Evolutionary conservation across 495 filamentous ascomycete genomes (phyloP).

Genomic region (Amniculicola lignicola): DNA sequence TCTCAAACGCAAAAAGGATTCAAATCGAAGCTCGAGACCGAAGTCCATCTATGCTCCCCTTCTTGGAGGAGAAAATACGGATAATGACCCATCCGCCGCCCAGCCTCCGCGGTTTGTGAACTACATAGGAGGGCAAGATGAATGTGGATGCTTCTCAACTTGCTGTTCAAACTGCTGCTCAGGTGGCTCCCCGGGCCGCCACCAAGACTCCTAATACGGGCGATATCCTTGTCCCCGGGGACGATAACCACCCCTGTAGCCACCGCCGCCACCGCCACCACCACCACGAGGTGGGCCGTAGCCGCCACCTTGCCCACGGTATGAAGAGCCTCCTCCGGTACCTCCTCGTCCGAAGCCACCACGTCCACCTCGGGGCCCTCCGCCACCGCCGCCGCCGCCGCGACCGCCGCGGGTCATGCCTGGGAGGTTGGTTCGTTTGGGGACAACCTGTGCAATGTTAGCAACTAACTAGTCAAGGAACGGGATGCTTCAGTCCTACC

Average conservation of each 20-base stretch:
- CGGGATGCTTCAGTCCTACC: constrained; percentile 48
- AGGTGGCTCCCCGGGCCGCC: neutral
- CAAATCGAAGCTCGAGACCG: too few species aligned
- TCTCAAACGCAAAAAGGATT: too few species aligned
- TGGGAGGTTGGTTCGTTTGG: constrained; percentile 95
- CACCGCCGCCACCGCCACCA: too few species aligned
- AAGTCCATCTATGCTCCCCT: too few species aligned
- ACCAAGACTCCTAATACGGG: constrained; percentile 62
- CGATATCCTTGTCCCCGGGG: constrained; percentile 74
- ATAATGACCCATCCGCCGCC: too few species aligned
- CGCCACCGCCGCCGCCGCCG: constrained; percentile 69
- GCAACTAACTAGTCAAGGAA: constrained; percentile 17
- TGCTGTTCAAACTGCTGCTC: too few species aligned
- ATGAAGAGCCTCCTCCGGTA: constrained; percentile 63
- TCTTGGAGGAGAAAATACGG: too few species aligned
- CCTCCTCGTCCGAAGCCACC: constrained; percentile 50
- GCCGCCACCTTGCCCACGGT: constrained; percentile 57
- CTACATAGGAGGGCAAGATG: too few species aligned
- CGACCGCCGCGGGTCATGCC: constrained; percentile 74
- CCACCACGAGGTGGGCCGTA: constrained; percentile 35
- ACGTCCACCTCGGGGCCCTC: constrained; percentile 48
- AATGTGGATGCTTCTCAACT: too few species aligned
- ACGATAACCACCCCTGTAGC: constrained; percentile 60
- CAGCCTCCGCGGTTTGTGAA: too few species aligned
- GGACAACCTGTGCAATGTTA: constrained; percentile 65